A percentile compares a stretch with the other conserved stretches of the same genome.
Conservation (phyloP, 495 filamentous ascomycete species). For the Cryomyces antarcticus region DNA sequence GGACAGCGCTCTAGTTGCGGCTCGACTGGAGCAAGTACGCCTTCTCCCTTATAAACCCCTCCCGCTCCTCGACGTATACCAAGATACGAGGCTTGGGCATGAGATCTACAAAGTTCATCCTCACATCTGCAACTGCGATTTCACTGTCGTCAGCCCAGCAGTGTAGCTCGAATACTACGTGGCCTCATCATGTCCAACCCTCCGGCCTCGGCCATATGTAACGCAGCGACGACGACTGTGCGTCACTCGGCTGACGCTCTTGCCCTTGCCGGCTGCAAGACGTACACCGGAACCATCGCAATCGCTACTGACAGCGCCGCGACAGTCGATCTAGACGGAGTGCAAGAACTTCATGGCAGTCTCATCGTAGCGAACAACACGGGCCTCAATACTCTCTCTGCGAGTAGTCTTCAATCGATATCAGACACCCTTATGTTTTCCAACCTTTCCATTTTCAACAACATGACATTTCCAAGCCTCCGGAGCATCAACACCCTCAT, state of each 20-base stretch:
- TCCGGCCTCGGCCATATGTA: too few relatives aligned
- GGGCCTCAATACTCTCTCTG: conserved; percentile 33
- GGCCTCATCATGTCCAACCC: too few relatives aligned
- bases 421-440: conserved; percentile 44
- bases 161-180: too few relatives aligned
- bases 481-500: conserved; percentile 40
- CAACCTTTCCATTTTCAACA: conserved; percentile 41
- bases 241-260: conserved; percentile 51
- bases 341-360: conserved; percentile 45
- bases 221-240: conserved; percentile 30
- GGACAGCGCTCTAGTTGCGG: too few relatives aligned
- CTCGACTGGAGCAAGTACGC: too few relatives aligned
- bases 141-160: too few relatives aligned
- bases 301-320: conserved; percentile 33
- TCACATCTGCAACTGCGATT: too few relatives aligned
- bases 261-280: conserved; percentile 41
- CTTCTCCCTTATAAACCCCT: too few relatives aligned
- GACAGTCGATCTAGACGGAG: conserved; percentile 31
- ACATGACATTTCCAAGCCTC: conserved; percentile 42
- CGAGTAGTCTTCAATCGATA: conserved; percentile 27
- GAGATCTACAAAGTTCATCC: too few relatives aligned
- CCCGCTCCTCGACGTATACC: too few relatives aligned
- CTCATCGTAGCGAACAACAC: conserved; percentile 38
- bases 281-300: conserved; percentile 47
- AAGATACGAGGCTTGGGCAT: too few relatives aligned